Evolutionary conservation across 2,329 filamentous ascomycete genomes (phyloP).

Genomic region (Mycogone perniciosa): DNA sequence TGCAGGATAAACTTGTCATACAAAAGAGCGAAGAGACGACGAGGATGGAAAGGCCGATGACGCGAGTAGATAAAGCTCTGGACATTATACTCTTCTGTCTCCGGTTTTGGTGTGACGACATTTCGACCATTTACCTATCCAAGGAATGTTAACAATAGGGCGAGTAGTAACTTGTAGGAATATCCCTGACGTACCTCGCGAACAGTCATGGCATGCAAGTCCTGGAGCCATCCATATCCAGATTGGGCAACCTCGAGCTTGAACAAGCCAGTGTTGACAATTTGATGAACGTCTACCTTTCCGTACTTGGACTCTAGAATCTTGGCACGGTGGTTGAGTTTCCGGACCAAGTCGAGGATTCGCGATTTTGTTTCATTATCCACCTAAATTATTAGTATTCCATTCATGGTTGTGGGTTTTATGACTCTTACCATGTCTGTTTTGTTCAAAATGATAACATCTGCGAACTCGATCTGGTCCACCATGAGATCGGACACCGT

Average conservation of each 20-base stretch:
- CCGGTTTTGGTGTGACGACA: conserved; percentile 58
- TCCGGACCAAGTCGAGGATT: conserved; percentile 48
- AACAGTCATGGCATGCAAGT: conserved; percentile 61
- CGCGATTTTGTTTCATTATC: conserved; percentile 35
- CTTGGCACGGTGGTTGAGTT: conserved; percentile 61
- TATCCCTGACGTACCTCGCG: conserved; percentile 38
- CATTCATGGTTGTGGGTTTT: background rate
- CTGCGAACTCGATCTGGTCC: conserved; percentile 72
- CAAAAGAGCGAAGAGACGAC: conserved; percentile 38
- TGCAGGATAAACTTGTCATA: conserved; percentile 47
- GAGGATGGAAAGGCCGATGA: conserved; percentile 47
- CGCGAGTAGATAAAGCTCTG: conserved; percentile 64
- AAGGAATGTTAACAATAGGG: background rate
- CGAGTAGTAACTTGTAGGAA: background rate
- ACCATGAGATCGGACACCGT: conserved; percentile 71
- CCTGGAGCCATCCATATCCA: conserved; percentile 64
- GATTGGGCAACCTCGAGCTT: conserved; percentile 57
- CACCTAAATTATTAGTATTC: conserved; percentile 22
- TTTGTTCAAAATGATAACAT: conserved; percentile 68
- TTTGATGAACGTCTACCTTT: conserved; percentile 53
- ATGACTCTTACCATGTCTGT: conserved; percentile 48
- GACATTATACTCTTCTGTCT: conserved; percentile 68
- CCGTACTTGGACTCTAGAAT: conserved; percentile 54
- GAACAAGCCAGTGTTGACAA: conserved; percentile 61
- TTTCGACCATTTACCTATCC: conserved; percentile 40